Evolutionary conservation across 805 yeast genomes (phyloP), one percentile per base, ranked within the genome.

Genomic region (Yamadazyma tumulicola): DNA sequence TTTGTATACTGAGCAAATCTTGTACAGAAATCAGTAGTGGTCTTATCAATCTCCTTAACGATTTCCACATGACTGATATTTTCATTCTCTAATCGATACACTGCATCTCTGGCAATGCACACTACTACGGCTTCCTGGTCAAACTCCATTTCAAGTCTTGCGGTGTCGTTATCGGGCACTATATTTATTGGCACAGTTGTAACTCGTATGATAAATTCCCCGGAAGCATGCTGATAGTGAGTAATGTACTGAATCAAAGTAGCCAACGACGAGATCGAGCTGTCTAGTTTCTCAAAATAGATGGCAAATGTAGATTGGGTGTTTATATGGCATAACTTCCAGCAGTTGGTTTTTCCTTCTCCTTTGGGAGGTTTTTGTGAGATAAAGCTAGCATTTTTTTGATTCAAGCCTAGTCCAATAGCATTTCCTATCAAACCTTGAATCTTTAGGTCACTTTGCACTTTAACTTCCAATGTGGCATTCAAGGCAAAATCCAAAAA

Each of bases 61-160:
- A 91, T 82, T 55, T 91, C 97, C 7, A 89, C 87, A 27, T 91
- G 91, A 48, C 85, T 94, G 75, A 40, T 26, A 22, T 38, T 34
- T 49, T 87, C 96, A 39, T 62, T 69, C 47, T 67, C 72, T 20
- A 83, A 75, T 57, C 86, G 86, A 69, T 75, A 80, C 22, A 91
- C 87, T 7, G 95, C 89, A 35, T 91, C 51, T 55, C 97, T 74
- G 1, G 97, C 83, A 81, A 91, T 82, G 39, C 89, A 67, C 1
- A 89, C 97, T 11, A 96, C 95, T 3, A 98, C 96, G 9, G 97
- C 96, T 62, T 93, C 97, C 69, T 93, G 97, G 64, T 93, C 99
- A 59, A 93, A 93, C n/a, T 93, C 82, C 39, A 62, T 62, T 12
- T 78, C 64, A 39, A 76, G 61, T 31, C 60, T 49, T 30, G 56